Conservation (phyloP, 75 land plant species). For the Pinus taeda region DNA sequence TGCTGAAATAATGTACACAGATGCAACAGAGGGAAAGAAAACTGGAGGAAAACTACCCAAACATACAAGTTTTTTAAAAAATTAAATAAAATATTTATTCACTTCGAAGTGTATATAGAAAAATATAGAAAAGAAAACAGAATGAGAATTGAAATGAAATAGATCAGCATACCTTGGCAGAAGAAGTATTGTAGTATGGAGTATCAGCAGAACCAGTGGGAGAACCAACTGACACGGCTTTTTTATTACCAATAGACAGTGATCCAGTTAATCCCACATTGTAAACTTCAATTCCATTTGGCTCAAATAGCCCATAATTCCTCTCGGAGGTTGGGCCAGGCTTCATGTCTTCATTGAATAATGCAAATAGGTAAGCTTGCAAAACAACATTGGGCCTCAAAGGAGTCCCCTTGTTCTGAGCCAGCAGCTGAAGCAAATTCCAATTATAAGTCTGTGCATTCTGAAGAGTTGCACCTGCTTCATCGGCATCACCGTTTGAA, state of each 20-base stretch:
- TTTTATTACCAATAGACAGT: not conserved
- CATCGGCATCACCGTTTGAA: conserved; percentile 19
- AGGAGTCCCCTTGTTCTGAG: conserved; percentile 47
- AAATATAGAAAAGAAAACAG: not conserved
- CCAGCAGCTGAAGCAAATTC: conserved; percentile 36
- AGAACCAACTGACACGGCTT: not conserved
- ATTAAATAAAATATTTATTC: no score
- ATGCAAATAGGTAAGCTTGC: conserved; percentile 61
- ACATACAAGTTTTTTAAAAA: no score
- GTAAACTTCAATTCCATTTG: conserved; percentile 34
- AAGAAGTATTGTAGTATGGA: not conserved
- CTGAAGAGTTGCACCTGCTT: conserved; percentile 26
- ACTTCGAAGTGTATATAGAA: no score
- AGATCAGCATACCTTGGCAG: not conserved
- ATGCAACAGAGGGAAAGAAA: no score
- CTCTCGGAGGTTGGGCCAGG: conserved; percentile 57
- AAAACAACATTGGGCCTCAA: conserved; percentile 33
- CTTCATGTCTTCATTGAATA: conserved; percentile 76
- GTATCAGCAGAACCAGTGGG: not conserved
- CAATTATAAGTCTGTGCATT: conserved; percentile 47
- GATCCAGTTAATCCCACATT: conserved; percentile 9
- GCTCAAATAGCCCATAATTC: conserved; percentile 58
- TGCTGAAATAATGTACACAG: no score
- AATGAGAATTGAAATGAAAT: not conserved
- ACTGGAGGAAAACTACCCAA: no score